Base-by-base conservation (phyloP, 1,284 basidiomycete genomes). In the Blastosporella zonata region DNA sequence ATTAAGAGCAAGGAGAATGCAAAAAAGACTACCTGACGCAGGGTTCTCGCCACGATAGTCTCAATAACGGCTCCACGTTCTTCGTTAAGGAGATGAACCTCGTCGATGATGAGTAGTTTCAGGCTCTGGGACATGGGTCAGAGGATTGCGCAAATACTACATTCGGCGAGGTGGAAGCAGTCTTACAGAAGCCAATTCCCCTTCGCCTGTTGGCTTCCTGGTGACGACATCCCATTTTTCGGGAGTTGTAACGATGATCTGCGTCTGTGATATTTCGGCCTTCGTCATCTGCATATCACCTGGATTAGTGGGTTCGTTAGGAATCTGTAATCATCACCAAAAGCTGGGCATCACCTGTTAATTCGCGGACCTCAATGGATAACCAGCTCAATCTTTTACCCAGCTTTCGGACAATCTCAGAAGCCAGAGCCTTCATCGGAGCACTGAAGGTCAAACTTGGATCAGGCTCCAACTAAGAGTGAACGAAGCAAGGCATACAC, bases 171-270 rank as follows among this genome's bases (percentile, higher is more conserved):
- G 21, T 15, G 42, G 2, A 28, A 2, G 21, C 27, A 3, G 13
- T 64, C 84, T 48, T 53, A 94, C 93, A 45, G 91, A 87, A 15
- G 93, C 93, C 20, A 99, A 75, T 65, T 98, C 95, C 10, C 95
- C 95, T 67, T 98, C 95, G 6, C 96, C 95, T 0, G 91, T 93
- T 0, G 96, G 94, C 65, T 97, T 99, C 52, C 97, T 78, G 6
- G 97, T 99, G 0, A 99, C 97, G 0, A 99, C 97, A 59, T 99
- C 97, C 97, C 97, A 99, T 68, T 99, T 99, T 66, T 99, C 97
- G 0, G 97, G 97, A 0, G 97, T 99, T 0, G 97, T 99, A 9
- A 99, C 94, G 54, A 99, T 98, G 50, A 99, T 90, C 64, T 99
- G 97, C 12, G 97, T 99, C 66, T 92, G 87, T 2, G 87, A 87